Conservation (phyloP, 805 yeast genomes). For the Wickerhamomyces subpelliculosus region DNA sequence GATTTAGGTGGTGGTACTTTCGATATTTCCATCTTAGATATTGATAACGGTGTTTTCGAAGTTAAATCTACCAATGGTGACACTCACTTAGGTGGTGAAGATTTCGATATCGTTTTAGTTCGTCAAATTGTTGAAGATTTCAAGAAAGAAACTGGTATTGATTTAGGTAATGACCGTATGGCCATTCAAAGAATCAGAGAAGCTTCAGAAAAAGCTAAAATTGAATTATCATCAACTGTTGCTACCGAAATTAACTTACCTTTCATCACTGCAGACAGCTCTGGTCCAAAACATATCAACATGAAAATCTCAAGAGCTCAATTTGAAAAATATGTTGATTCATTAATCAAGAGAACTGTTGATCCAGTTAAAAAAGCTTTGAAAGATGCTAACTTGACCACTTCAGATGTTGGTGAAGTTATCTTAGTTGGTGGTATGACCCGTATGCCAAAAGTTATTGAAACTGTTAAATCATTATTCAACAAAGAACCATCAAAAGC, state of each 20-base stretch:
- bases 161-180: slow-evolving; percentile 23
- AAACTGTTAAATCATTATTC: slow-evolving; percentile 54
- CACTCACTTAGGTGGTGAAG: slow-evolving; percentile 84
- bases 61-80: slow-evolving; percentile 81
- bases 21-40: slow-evolving; percentile 71
- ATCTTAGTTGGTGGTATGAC: slow-evolving; percentile 87
- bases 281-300: slow-evolving; percentile 56
- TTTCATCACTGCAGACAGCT: slow-evolving; percentile 43
- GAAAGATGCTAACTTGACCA: slow-evolving; percentile 62
- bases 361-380: slow-evolving; percentile 73
- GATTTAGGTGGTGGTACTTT: slow-evolving; percentile 86
- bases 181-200: slow-evolving; percentile 75
- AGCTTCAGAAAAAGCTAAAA: slow-evolving; percentile 74
- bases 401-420: slow-evolving; percentile 68
- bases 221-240: slow-evolving; percentile 62
- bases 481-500: slow-evolving; percentile 62
- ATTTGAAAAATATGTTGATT: slow-evolving; percentile 60
- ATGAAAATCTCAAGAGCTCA: slow-evolving; percentile 57
- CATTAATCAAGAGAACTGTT: slow-evolving; percentile 59
- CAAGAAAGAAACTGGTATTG: slow-evolving; percentile 36
- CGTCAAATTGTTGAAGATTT: slow-evolving; percentile 51
- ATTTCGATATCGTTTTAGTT: slow-evolving; percentile 63
- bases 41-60: slow-evolving; percentile 76
- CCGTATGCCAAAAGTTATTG: slow-evolving; percentile 76
- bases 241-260: slow-evolving; percentile 65